Base-by-base conservation (phyloP, 176 grass and related monocot genomes). In the Pharus latifolius region DNA sequence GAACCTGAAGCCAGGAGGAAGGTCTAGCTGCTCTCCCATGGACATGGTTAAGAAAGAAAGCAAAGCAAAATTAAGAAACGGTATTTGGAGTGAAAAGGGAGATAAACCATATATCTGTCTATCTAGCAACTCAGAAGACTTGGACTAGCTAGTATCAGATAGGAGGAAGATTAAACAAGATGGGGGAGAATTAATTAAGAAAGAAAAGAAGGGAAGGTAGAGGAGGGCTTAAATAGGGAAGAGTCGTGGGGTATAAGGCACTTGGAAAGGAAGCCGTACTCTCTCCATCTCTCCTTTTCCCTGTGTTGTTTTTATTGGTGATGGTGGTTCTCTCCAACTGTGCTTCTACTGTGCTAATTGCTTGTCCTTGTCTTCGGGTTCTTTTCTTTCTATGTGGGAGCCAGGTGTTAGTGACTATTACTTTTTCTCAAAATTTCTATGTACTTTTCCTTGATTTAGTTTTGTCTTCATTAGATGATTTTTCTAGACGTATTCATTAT, bases 1-100 rank as follows among this genome's bases (percentile, higher is more conserved):
- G 64, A 91, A 96, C 23, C 81, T 54, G 45, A 96, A 96, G 0
- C 91, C 91, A 0, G 78, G 69, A 1, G 88, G 84, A 1, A 91
- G 57, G 0, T 83, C 52, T 0, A 78, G 60, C 13, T n/a, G n/a
- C n/a, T n/a, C n/a, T n/a, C n/a, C n/a, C n/a, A n/a, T n/a, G n/a
- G n/a, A n/a, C n/a, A n/a, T n/a, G n/a, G n/a, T n/a, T n/a, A n/a
- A n/a, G n/a, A n/a, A n/a, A n/a, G n/a, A n/a, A n/a, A n/a, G n/a
- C n/a, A n/a, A n/a, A n/a, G n/a, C n/a, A n/a, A n/a, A n/a, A n/a
- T n/a, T n/a, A n/a, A n/a, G n/a, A n/a, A n/a, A n/a, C n/a, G n/a
- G n/a, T n/a, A n/a, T n/a, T n/a, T n/a, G n/a, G n/a, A n/a, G n/a
- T n/a, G n/a, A n/a, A n/a, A n/a, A n/a, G n/a, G n/a, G n/a, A n/a